These are phyloP conservation scores for Talaromyces sp. DNA, from an alignment of 2,329 filamentous ascomycete genomes.

Conservation along the genomic window DNA sequence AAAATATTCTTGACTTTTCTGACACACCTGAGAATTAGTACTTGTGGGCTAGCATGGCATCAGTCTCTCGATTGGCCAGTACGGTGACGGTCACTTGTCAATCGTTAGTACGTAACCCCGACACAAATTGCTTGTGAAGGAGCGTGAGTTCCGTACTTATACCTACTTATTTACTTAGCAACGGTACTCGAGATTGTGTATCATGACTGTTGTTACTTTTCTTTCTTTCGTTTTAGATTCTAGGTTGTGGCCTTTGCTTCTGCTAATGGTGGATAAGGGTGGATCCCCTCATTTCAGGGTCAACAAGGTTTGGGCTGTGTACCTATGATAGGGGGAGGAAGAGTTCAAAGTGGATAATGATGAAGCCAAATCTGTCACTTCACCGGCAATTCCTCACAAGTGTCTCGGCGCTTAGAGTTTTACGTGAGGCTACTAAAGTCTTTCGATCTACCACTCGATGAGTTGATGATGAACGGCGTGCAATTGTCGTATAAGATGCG, in stretches of 20 bases:
- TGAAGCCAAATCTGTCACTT: neutral
- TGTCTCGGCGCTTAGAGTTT: neutral
- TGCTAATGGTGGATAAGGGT: neutral
- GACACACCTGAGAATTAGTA: neutral
- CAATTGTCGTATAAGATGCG: neutral
- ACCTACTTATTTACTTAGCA: neutral
- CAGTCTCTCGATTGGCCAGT: neutral
- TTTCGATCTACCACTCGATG: neutral
- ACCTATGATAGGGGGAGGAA: neutral
- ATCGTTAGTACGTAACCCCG: neutral
- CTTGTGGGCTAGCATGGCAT: neutral
- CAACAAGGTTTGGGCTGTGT: neutral
- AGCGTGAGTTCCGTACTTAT: neutral
- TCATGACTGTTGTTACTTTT: neutral
- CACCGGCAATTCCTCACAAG: neutral
- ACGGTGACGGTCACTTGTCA: neutral
- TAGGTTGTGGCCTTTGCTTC: constrained; percentile 9
- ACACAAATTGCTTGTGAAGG: neutral
- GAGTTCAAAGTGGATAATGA: neutral
- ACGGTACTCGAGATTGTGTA: neutral
- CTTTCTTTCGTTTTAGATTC: neutral
- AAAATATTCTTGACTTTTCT: neutral
- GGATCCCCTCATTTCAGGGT: neutral
- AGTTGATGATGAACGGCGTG: neutral
- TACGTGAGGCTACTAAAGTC: neutral